Evolutionary conservation across 768 basidiomycete genomes (phyloP).

Genomic region (Pleurotus pulmonarius): DNA sequence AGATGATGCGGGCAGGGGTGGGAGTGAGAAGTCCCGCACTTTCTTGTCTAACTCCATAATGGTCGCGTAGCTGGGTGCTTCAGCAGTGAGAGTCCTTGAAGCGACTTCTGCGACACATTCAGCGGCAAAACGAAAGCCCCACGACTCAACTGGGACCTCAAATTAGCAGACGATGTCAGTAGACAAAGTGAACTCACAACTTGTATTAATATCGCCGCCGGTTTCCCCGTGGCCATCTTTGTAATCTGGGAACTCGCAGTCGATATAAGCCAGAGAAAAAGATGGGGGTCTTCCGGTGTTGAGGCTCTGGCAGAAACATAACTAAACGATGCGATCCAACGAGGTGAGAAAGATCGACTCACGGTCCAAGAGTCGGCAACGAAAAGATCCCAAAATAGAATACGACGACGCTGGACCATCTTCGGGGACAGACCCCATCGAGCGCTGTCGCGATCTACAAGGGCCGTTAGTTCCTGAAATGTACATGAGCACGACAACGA

Average conservation of each 20-base stretch:
- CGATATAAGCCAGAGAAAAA: constrained; percentile 61
- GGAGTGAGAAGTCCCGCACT: constrained; percentile 62
- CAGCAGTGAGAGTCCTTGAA: constrained; percentile 56
- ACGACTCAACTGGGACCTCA: constrained; percentile 43
- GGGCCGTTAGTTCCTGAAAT: background rate
- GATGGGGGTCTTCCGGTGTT: constrained; percentile 69
- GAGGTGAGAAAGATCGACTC: constrained; percentile 13
- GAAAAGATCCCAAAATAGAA: constrained; percentile 78
- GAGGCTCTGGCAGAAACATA: constrained; percentile 43
- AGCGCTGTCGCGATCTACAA: constrained; percentile 59
- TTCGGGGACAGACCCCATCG: constrained; percentile 61
- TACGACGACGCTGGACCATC: constrained; percentile 60
- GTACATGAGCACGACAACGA: constrained; percentile 21
- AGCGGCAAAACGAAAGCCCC: constrained; percentile 61
- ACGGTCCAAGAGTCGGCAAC: constrained; percentile 70
- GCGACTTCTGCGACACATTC: constrained; percentile 67
- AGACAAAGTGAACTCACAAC: constrained; percentile 6
- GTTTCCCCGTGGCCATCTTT: constrained; percentile 23
- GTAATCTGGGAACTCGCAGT: constrained; percentile 57
- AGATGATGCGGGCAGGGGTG: constrained; percentile 44
- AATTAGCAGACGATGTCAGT: background rate
- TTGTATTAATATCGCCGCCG: constrained; percentile 19
- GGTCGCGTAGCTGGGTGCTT: constrained; percentile 58
- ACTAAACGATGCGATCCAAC: background rate
- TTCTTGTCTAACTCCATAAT: constrained; percentile 67